Evolutionary conservation across 1,139 yeast species (phyloP).

Genomic region (Pichiaceae sp.): DNA sequence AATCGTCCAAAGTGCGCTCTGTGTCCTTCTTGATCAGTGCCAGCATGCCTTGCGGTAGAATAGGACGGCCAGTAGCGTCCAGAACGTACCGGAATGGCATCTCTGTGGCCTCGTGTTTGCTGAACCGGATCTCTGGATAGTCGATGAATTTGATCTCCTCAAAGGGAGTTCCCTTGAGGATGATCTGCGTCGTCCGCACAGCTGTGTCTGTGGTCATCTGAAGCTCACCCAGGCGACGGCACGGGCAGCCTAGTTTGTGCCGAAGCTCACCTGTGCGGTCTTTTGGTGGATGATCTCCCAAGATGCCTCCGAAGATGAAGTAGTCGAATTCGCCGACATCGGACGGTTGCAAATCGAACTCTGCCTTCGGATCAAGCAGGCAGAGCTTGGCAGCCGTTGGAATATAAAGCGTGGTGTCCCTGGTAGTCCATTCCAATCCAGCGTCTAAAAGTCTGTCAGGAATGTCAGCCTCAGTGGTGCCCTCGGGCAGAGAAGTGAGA

Average conservation of each 20-base stretch:
- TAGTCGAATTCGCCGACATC: slow-evolving; percentile 66
- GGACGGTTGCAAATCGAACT: slow-evolving; percentile 58
- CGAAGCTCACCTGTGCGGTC: slow-evolving; percentile 90
- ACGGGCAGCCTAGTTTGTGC: slow-evolving; percentile 68
- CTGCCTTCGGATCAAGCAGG: slow-evolving; percentile 83
- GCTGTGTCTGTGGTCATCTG: slow-evolving; percentile 99
- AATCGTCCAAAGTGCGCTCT: slow-evolving; percentile 64
- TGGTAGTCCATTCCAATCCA: slow-evolving; percentile 75
- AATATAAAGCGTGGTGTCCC: slow-evolving; percentile 41
- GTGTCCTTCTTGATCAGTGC: slow-evolving; percentile 79
- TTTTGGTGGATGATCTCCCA: slow-evolving; percentile 94
- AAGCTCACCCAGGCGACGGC: slow-evolving; percentile 75
- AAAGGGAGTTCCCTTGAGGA: slow-evolving; percentile 50
- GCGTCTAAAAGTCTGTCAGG: slow-evolving; percentile 52
- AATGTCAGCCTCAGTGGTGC: slow-evolving; percentile 53
- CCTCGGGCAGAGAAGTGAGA: slow-evolving; percentile 67
- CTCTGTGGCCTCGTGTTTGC: slow-evolving; percentile 84
- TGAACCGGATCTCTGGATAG: slow-evolving; percentile 88
- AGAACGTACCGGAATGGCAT: slow-evolving; percentile 94
- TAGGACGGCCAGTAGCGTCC: slow-evolving; percentile 57
- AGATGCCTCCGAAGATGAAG: slow-evolving; percentile 91
- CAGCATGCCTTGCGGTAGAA: slow-evolving; percentile 87
- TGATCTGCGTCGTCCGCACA: slow-evolving; percentile 77
- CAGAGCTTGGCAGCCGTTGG: slow-evolving; percentile 56
- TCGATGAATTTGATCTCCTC: slow-evolving; percentile 78